Conservation (phyloP, 1,284 basidiomycete genomes). For the Pyrrhoderma lamaoense region DNA sequence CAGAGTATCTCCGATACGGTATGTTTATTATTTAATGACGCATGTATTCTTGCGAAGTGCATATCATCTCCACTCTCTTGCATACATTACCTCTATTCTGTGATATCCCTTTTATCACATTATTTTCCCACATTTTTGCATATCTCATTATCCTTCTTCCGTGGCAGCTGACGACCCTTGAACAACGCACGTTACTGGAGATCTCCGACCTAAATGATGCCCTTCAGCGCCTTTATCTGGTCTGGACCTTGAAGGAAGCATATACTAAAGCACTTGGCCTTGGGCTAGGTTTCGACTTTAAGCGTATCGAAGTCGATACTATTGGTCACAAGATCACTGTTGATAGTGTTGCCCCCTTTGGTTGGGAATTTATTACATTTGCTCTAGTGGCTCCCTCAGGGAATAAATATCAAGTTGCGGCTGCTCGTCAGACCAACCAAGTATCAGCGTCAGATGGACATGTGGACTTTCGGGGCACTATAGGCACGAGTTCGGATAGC, state of each 20-base stretch:
- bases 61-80: background rate
- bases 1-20: constrained; percentile 63
- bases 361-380: constrained; percentile 64
- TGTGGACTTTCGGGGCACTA: constrained; percentile 30
- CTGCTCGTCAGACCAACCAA: constrained; percentile 40
- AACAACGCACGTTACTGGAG: constrained; percentile 8
- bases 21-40: constrained; percentile 13
- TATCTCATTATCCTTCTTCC: background rate
- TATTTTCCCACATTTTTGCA: background rate
- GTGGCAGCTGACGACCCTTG: constrained; percentile 12
- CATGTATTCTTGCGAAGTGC: background rate
- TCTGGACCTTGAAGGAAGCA: constrained; percentile 85
- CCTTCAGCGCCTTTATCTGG: constrained; percentile 58
- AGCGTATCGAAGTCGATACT: constrained; percentile 62
- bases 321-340: constrained; percentile 36
- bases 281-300: constrained; percentile 76
- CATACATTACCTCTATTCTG: background rate
- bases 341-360: constrained; percentile 46
- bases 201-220: constrained; percentile 31
- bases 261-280: constrained; percentile 79
- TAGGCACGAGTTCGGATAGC: constrained; percentile 1
- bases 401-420: constrained; percentile 55
- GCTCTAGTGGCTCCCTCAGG: constrained; percentile 28
- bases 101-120: background rate
- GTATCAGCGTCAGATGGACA: constrained; percentile 6